Conservation (phyloP, 2,329 filamentous ascomycete species). For the Paramyrothecium sp. region DNA sequence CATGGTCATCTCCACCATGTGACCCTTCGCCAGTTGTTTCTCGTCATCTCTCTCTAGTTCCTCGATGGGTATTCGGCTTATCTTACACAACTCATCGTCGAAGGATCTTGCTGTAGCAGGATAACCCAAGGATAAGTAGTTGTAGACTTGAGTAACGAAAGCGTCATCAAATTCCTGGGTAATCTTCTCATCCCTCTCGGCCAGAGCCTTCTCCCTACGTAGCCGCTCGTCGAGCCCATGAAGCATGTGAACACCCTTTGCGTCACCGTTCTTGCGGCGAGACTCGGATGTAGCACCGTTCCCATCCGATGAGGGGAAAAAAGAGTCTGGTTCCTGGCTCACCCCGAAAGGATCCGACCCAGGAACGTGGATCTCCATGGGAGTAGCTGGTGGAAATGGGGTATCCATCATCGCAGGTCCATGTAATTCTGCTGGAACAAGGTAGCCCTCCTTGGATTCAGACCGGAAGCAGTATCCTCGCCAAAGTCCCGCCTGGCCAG, state of each 20-base stretch:
- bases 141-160: conserved; percentile 95
- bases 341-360: conserved; percentile 36
- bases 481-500: conserved; percentile 70
- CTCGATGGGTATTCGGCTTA: conserved; percentile 66
- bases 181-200: conserved; percentile 53
- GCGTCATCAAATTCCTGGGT: conserved; percentile 71
- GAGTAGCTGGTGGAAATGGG: conserved; percentile 39
- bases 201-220: conserved; percentile 46
- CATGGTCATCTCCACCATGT: conserved; percentile 61
- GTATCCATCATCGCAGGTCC: conserved; percentile 50
- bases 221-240: conserved; percentile 51
- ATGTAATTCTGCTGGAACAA: conserved; percentile 42
- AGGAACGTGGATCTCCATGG: conserved; percentile 39
- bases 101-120: conserved; percentile 80
- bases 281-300: conserved; percentile 18
- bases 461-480: conserved; percentile 63
- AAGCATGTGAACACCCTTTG: conserved; percentile 48
- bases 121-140: conserved; percentile 92
- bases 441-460: conserved; percentile 30
- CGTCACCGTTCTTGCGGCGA: conserved; percentile 26
- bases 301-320: conserved; percentile 20
- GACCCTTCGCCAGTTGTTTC: conserved; percentile 61
- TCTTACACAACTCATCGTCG: conserved; percentile 82
- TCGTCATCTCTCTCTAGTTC: conserved; percentile 74
- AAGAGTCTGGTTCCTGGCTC: conserved; percentile 37